A percentile compares a stretch with the other conserved stretches of the same genome.
These are phyloP conservation scores for Golubevia sp. DNA, from an alignment of 1,284 basidiomycete genomes.

Conservation along the genomic window DNA sequence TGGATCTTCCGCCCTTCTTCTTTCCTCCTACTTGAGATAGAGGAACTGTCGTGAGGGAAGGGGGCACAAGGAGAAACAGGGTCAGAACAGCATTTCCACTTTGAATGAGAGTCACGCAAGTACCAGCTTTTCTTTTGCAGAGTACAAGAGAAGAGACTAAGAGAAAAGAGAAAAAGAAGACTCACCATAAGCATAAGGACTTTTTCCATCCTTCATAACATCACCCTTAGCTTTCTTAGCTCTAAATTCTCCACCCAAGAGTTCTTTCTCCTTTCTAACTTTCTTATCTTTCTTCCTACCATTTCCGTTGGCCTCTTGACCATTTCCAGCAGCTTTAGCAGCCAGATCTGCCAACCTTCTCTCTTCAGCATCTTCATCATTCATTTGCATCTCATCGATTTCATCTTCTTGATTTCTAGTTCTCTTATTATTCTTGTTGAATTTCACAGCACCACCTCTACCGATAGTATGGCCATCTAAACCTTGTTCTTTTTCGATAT, in stretches of 20 bases:
- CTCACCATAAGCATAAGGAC: no score
- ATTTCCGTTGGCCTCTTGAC: conserved; percentile 4
- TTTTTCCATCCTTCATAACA: not conserved
- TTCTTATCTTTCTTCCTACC: conserved; percentile 17
- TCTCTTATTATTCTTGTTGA: conserved; percentile 79
- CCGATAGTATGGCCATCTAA: conserved; percentile 87
- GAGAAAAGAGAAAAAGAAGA: no score
- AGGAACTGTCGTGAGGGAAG: no score
- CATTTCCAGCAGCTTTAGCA: conserved; percentile 10
- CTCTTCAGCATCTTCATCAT: conserved; percentile 27
- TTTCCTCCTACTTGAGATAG: no score
- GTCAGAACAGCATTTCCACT: no score
- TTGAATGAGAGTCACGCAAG: no score
- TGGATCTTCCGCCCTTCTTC: no score
- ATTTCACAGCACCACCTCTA: conserved; percentile 82
- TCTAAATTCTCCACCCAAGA: conserved; percentile 48
- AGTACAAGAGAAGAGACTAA: no score
- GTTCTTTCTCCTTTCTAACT: conserved; percentile 26
- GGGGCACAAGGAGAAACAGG: no score
- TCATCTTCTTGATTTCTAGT: conserved; percentile 47
- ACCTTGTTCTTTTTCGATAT: conserved; percentile 78
- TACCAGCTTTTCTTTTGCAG: no score
- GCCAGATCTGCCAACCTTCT: conserved; percentile 16
- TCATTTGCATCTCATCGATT: conserved; percentile 39
- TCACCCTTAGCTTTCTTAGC: conserved; percentile 50